Conservation (phyloP, 352 stramenopile genomes). For the Phytophthora meadii region DNA sequence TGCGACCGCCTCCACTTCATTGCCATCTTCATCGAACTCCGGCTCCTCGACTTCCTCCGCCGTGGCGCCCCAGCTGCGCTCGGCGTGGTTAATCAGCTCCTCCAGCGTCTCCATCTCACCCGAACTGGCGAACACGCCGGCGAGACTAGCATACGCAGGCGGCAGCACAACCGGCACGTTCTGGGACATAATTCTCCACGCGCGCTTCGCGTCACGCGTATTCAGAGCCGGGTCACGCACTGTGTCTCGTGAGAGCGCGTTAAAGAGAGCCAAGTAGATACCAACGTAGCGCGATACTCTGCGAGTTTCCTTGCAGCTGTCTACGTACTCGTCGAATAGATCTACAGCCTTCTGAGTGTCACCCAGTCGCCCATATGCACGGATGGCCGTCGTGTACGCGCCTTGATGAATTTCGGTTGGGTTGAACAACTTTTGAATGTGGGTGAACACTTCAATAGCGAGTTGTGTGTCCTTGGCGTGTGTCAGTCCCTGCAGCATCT, state of each 20-base stretch:
- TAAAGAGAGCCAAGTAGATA: conserved; percentile 84
- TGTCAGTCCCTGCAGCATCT: conserved; percentile 66
- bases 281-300: conserved; percentile 49
- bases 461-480: conserved; percentile 70
- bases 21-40: conserved; percentile 38
- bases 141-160: conserved; percentile 84
- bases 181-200: conserved; percentile 77
- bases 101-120: conserved; percentile 77
- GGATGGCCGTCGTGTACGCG: conserved; percentile 74
- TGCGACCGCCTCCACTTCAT: conserved; percentile 35
- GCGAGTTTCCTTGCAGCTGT: conserved; percentile 40
- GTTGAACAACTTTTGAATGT: conserved; percentile 60
- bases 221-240: conserved; percentile 70
- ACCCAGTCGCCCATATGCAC: conserved; percentile 69
- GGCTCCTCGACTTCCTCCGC: conserved; percentile 32
- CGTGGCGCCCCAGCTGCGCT: conserved; percentile 42
- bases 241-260: conserved; percentile 78
- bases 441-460: conserved; percentile 65
- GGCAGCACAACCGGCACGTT: conserved; percentile 71
- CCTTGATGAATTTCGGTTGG: conserved; percentile 53
- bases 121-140: conserved; percentile 78
- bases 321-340: conserved; percentile 75
- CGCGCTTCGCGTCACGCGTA: conserved; percentile 71
- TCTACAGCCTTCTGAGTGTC: conserved; percentile 69
- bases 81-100: conserved; percentile 65